These are phyloP conservation scores for Knoxia roxburghii DNA, from an alignment of 257 asterid species.

Conservation along the genomic window DNA sequence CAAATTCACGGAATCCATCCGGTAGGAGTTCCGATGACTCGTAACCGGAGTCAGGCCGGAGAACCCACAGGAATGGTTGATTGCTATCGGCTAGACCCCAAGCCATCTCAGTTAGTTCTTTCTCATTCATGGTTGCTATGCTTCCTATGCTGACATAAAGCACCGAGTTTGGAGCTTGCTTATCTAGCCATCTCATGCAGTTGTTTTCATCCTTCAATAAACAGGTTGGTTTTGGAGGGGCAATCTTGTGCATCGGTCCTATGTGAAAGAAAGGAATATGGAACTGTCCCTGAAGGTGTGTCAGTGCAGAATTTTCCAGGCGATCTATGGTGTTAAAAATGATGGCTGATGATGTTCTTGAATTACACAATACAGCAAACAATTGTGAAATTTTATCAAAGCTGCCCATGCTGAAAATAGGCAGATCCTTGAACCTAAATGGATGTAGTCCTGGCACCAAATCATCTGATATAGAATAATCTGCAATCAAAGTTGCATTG, in stretches of 20 bases:
- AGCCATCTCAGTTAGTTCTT: conserved; percentile 18
- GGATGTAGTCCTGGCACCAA: conserved; percentile 16
- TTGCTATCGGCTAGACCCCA: conserved; percentile 14
- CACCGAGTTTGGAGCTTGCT: conserved; percentile 14
- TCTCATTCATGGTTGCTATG: background rate
- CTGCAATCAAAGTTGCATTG: background rate
- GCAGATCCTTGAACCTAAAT: conserved; percentile 12
- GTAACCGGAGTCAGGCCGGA: conserved; percentile 1
- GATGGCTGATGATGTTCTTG: conserved; percentile 13
- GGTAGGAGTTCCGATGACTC: background rate
- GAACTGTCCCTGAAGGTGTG: background rate
- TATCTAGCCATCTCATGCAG: conserved; percentile 15
- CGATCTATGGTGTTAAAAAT: conserved; percentile 8
- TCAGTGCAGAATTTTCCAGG: background rate
- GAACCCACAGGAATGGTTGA: conserved; percentile 17
- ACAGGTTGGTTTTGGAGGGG: background rate
- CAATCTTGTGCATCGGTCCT: conserved; percentile 14
- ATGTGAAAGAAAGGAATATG: conserved; percentile 5
- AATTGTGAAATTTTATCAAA: background rate
- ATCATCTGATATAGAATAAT: conserved; percentile 9
- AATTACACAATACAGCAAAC: background rate
- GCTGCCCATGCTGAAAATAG: background rate
- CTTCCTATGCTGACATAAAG: conserved; percentile 18
- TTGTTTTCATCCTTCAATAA: background rate
- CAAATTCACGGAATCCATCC: background rate